Evolutionary conservation across 2,329 filamentous ascomycete genomes (phyloP).

Genomic region (Diaporthe nobilis): DNA sequence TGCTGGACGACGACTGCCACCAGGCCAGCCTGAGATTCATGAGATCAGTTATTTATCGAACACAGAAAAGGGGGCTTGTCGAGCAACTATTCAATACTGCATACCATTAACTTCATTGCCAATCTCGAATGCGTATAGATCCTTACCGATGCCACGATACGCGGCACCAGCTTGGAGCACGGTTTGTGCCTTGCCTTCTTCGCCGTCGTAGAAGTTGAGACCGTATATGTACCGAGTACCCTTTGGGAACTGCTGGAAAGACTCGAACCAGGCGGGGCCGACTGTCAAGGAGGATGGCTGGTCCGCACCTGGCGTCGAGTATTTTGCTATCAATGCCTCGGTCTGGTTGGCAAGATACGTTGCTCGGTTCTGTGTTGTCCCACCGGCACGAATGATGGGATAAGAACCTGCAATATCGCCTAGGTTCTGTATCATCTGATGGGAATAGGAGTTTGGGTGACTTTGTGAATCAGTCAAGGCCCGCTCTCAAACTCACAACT

Average conservation of each 20-base stretch:
- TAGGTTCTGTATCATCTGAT: slow-evolving; percentile 30
- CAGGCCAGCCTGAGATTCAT: slow-evolving; percentile 24
- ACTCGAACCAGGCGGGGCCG: slow-evolving; percentile 32
- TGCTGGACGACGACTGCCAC: slow-evolving; percentile 25
- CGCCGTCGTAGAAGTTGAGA: slow-evolving; percentile 21
- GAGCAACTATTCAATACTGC: background rate
- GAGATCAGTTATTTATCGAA: background rate
- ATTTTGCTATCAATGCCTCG: slow-evolving; percentile 15
- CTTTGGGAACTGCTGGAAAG: slow-evolving; percentile 27
- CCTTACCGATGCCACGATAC: slow-evolving; percentile 16
- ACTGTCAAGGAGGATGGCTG: slow-evolving; percentile 25
- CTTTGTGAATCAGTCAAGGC: background rate
- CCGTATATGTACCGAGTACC: slow-evolving; percentile 28
- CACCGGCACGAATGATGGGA: slow-evolving; percentile 42
- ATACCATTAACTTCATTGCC: slow-evolving; percentile 32
- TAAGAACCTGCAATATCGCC: slow-evolving; percentile 6
- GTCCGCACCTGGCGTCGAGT: slow-evolving; percentile 16
- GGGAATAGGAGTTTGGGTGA: slow-evolving; percentile 22
- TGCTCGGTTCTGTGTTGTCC: slow-evolving; percentile 35
- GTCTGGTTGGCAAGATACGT: slow-evolving; percentile 31
- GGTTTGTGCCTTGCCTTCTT: slow-evolving; percentile 3
- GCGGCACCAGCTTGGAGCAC: slow-evolving; percentile 12
- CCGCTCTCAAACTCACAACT: background rate
- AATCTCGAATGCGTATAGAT: slow-evolving; percentile 31
- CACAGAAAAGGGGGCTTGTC: too few species aligned